These are phyloP conservation scores for Penicillium pulvis DNA, from an alignment of 495 filamentous ascomycete species.

Conservation along the genomic window DNA sequence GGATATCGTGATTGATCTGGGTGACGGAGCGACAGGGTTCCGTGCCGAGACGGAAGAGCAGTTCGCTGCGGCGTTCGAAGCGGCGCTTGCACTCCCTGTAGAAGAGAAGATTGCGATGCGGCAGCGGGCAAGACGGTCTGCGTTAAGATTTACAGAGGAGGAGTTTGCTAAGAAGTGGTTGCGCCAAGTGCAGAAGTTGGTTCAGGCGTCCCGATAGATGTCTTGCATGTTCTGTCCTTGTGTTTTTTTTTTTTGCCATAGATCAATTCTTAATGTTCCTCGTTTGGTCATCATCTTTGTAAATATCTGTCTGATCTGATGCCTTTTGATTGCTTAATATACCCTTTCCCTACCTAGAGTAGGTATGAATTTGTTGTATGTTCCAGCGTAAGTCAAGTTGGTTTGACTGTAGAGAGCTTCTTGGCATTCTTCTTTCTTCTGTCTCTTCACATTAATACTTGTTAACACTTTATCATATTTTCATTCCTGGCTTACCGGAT, in stretches of 20 bases:
- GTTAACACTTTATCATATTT: too few relatives aligned
- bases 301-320: constrained; percentile 1
- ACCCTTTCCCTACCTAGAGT: neutral
- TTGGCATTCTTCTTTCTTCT: too few relatives aligned
- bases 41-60: constrained; percentile 74
- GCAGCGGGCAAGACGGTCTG: constrained; percentile 69
- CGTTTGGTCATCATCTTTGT: neutral
- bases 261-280: constrained; percentile 1
- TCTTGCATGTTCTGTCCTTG: neutral
- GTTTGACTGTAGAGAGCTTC: too few relatives aligned
- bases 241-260: constrained; percentile 1
- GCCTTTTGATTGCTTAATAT: constrained; percentile 1
- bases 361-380: neutral
- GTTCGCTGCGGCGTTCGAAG: constrained; percentile 77
- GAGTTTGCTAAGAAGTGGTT: constrained; percentile 80
- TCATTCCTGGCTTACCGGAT: too few relatives aligned
- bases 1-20: constrained; percentile 84
- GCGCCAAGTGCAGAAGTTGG: constrained; percentile 67
- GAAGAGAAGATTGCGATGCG: constrained; percentile 74
- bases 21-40: constrained; percentile 81
- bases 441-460: too few relatives aligned
- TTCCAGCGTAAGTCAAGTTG: neutral
- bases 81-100: constrained; percentile 66
- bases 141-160: constrained; percentile 83
- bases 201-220: constrained; percentile 38